Evolutionary conservation across 129 eudicot species (phyloP).

Genomic region (Helianthus annuus): HanXRQr2.0-SUNRISE NC_035443.2:35910081-35910580

Average conservation of each 20-base stretch:
- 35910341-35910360: conserved; percentile 29
- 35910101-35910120: conserved; percentile 48
- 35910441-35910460: conserved; percentile 82
- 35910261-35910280: conserved; percentile 65
- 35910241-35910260: conserved; percentile 43
- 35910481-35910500: conserved; percentile 83
- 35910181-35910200: neutral
- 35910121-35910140: conserved; percentile 59
- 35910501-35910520: conserved; percentile 88
- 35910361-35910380: conserved; percentile 55
- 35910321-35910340: conserved; percentile 35
- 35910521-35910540: conserved; percentile 57
- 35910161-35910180: conserved; percentile 55
- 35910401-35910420: conserved; percentile 69
- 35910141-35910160: conserved; percentile 19
- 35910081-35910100: conserved; percentile 60
- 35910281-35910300: conserved; percentile 61
- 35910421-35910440: conserved; percentile 85
- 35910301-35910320: conserved; percentile 45
- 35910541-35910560: conserved; percentile 37
- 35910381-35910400: conserved; percentile 86
- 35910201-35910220: neutral
- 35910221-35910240: no score
- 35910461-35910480: conserved; percentile 63
- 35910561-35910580: neutral